Evolutionary conservation across 2,329 filamentous ascomycete species (phyloP).

Genomic region (Ophiostoma ulmi): DNA sequence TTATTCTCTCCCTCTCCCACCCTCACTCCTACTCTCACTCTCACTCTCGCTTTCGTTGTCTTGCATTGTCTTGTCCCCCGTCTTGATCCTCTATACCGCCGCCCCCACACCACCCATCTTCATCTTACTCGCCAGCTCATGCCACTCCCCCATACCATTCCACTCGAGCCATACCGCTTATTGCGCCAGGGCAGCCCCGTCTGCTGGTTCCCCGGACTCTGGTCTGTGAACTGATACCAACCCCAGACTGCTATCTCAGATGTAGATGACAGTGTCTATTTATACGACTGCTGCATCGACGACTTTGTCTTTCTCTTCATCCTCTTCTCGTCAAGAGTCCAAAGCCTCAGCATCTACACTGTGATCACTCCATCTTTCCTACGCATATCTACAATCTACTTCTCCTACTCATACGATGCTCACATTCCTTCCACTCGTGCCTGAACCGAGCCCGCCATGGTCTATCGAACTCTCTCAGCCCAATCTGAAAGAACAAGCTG

Average conservation of each 20-base stretch:
- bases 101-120: constrained; percentile 5
- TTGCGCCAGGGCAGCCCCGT: neutral
- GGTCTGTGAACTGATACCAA: neutral
- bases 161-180: constrained; percentile 4
- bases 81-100: neutral
- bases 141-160: constrained; percentile 4
- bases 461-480: neutral
- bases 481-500: neutral
- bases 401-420: neutral
- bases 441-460: neutral
- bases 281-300: neutral
- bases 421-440: constrained; percentile 4
- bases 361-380: neutral
- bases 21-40: neutral
- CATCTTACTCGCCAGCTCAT: constrained; percentile 6
- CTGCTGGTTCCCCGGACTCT: neutral
- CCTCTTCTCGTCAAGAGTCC: neutral
- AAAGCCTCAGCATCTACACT: neutral
- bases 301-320: neutral
- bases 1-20: neutral
- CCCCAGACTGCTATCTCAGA: neutral
- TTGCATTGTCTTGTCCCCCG: neutral
- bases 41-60: neutral
- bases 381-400: neutral
- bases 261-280: neutral